These are phyloP conservation scores for Termitomyces bulborhizus DNA, from an alignment of 768 basidiomycete species.

Conservation along the genomic window DNA sequence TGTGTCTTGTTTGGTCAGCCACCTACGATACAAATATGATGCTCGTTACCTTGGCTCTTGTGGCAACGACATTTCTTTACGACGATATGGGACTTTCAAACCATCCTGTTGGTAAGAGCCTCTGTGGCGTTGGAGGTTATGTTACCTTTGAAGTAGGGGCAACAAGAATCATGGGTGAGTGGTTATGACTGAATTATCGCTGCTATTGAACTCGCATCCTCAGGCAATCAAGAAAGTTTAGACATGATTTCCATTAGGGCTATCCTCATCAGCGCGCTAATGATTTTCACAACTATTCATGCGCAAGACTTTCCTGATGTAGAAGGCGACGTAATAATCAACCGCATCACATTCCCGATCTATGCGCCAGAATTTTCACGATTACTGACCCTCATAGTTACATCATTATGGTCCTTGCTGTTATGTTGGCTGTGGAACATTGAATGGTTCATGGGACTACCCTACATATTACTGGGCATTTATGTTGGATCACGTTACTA, in stretches of 20 bases:
- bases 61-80: conserved; percentile 18
- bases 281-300: conserved; percentile 41
- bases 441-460: not conserved
- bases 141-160: conserved; percentile 27
- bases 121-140: conserved; percentile 25
- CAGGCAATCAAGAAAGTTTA: not conserved
- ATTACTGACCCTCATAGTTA: conserved; percentile 10
- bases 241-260: conserved; percentile 10
- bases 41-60: conserved; percentile 16
- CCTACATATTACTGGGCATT: conserved; percentile 7
- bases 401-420: conserved; percentile 13
- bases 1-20: conserved; percentile 20
- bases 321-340: conserved; percentile 32
- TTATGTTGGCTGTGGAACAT: conserved; percentile 11
- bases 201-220: not conserved
- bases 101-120: conserved; percentile 23
- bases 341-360: conserved; percentile 38
- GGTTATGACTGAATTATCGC: not conserved
- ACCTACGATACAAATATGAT: conserved; percentile 12
- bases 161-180: conserved; percentile 20
- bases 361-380: conserved; percentile 32
- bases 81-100: conserved; percentile 22
- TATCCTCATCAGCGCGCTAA: conserved; percentile 13
- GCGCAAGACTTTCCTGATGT: conserved; percentile 41
- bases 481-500: conserved; percentile 16